A percentile compares a stretch with the other conserved stretches of the same genome.
These are phyloP conservation scores for Epichloe brachyelytri DNA, from an alignment of 2,329 filamentous ascomycete species.

Conservation along the genomic window DNA sequence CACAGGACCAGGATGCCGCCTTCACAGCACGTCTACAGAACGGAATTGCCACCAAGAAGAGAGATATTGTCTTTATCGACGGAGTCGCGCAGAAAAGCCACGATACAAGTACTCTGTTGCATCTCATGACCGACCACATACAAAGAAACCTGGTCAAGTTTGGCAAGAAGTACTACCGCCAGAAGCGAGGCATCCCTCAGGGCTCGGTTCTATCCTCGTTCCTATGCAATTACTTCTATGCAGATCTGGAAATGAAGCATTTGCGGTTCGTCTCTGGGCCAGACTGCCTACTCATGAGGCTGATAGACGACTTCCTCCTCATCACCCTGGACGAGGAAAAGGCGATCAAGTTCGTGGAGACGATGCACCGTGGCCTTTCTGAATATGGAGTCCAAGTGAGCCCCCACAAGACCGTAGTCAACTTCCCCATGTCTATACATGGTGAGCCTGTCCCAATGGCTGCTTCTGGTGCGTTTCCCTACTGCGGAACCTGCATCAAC, in stretches of 20 bases:
- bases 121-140: constrained; percentile 70
- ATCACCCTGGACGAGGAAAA: constrained; percentile 58
- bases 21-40: constrained; percentile 34
- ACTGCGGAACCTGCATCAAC: constrained; percentile 73
- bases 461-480: constrained; percentile 52
- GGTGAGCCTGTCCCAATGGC: constrained; percentile 36
- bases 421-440: constrained; percentile 56
- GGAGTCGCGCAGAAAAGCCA: constrained; percentile 45
- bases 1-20: constrained; percentile 25
- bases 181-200: constrained; percentile 83
- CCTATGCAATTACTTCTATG: constrained; percentile 94
- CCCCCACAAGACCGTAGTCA: constrained; percentile 66
- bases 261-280: constrained; percentile 48
- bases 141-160: constrained; percentile 75
- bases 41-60: constrained; percentile 30
- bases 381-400: constrained; percentile 74
- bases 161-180: constrained; percentile 76
- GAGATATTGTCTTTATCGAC: constrained; percentile 68
- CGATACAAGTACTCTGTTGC: constrained; percentile 46
- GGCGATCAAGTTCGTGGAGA: constrained; percentile 58
- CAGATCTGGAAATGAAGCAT: constrained; percentile 60
- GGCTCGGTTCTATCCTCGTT: constrained; percentile 78
- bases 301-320: constrained; percentile 89
- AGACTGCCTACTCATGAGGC: constrained; percentile 58
- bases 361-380: constrained; percentile 68